Evolutionary conservation across 306 rosid species (phyloP), one percentile per base, ranked within the genome.

Genomic region (Carpinus fangiana): DNA sequence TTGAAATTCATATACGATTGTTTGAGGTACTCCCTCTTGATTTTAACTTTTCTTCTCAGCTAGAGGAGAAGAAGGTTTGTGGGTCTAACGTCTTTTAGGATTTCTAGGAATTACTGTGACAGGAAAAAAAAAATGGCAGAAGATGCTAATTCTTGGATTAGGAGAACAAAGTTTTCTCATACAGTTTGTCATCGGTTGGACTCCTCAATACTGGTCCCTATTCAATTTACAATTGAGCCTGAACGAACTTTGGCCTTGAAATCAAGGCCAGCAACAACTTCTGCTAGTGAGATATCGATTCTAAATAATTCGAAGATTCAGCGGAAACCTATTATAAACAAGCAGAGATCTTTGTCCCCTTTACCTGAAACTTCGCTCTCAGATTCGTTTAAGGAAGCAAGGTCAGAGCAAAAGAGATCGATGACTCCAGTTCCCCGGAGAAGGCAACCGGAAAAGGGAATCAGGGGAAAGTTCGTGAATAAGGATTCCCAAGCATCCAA

Each of bases 331-430:
- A 6, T 74, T 1, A 50, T 70, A 26, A 80, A 73, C 41, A 91
- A 82, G 90, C 97, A 87, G 78, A 86, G 99, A 90, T 91, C 97
- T 66, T 66, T 84, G 80, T 96, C 99, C 17, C 99, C 99, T 36
- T 70, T 74, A n/a, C 94, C 93, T 2, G 56, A 74, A 59, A 87
- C 81, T 48, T 10, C 1, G 18, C 69, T 96, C 69, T 82, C 91
- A 7, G 94, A 91, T 16, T 68, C 76, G 55, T 93, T 96, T 61
- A 83, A 77, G 74, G 98, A 96, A 88, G 98, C 97, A 5, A 78
- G 78, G 70, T 82, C 88, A n/a, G 91, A 88, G 0, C 81, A 71
- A 12, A 88, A 88, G 94, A 82, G 99, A 78, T 96, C 88, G 75
- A 89, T 90, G 26, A 90, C 97, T 4, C 99, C 99, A 0, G 69